Conservation (phyloP, 2,329 filamentous ascomycete genomes). For the Xylaria hypoxylon region DNA sequence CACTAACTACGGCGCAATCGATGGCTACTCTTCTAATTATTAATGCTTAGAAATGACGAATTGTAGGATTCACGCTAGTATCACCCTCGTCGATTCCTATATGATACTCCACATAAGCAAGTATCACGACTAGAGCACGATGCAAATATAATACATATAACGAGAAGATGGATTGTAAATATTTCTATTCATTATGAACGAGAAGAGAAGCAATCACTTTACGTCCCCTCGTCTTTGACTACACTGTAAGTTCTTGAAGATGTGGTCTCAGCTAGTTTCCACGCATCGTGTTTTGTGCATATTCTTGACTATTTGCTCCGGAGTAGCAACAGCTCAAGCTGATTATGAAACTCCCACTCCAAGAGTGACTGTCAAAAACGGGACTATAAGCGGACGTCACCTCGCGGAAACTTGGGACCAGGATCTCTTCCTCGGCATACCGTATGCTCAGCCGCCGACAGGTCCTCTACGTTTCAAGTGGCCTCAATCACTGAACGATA, state of each 20-base stretch:
- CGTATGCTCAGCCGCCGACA: conserved; percentile 54
- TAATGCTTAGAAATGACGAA: conserved; percentile 6
- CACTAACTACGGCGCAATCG: neutral
- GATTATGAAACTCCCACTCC: neutral
- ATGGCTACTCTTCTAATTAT: neutral
- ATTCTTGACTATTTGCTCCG: neutral
- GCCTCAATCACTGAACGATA: conserved; percentile 53
- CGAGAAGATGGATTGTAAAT: neutral
- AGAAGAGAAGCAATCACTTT: neutral
- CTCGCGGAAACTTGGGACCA: conserved; percentile 51
- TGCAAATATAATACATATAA: neutral
- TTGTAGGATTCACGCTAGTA: neutral
- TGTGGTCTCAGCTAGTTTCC: neutral
- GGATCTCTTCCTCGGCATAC: conserved; percentile 56
- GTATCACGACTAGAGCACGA: neutral
- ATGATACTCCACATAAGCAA: neutral
- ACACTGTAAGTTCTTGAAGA: neutral
- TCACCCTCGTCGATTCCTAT: neutral
- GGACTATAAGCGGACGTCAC: conserved; percentile 51
- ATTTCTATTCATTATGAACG: neutral
- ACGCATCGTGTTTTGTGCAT: neutral
- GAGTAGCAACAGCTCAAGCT: neutral
- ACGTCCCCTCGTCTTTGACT: neutral
- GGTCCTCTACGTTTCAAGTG: conserved; percentile 53
- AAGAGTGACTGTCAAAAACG: conserved; percentile 41